Evolutionary conservation across 2,329 filamentous ascomycete species (phyloP).

Genomic region (Botrytis elliptica): DNA sequence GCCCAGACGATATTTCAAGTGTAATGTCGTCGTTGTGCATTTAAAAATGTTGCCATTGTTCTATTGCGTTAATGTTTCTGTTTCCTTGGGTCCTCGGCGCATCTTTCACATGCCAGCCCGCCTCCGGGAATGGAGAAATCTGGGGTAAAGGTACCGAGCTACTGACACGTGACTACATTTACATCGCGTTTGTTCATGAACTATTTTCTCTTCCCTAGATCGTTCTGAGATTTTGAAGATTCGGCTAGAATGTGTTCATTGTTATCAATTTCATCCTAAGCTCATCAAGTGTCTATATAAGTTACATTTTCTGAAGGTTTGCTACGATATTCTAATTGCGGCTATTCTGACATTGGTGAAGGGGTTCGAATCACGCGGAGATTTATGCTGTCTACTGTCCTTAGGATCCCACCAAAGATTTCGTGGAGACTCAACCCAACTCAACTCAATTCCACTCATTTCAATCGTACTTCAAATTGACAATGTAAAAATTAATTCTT

Average conservation of each 20-base stretch:
- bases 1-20: background rate
- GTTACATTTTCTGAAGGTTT: background rate
- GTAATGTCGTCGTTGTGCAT: conserved; percentile 6
- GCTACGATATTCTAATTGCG: background rate
- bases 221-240: background rate
- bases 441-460: background rate
- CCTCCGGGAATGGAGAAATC: conserved; percentile 18
- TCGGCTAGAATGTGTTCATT: background rate
- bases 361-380: background rate
- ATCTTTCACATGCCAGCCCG: conserved; percentile 21
- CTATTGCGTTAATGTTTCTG: background rate
- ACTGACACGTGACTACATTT: background rate
- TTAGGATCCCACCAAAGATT: background rate
- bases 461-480: background rate
- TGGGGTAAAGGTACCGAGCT: background rate
- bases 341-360: background rate
- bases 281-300: background rate
- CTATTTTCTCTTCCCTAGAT: background rate
- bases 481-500: too few relatives aligned
- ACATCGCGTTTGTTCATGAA: background rate
- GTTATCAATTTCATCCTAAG: background rate
- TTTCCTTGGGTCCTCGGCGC: conserved; percentile 12
- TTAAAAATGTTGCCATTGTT: conserved; percentile 10
- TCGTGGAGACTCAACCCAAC: background rate
- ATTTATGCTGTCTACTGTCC: background rate